Evolutionary conservation across 768 basidiomycete species (phyloP), one percentile per base, ranked within the genome.

Genomic region (Boletus rubroflammeus): DNA sequence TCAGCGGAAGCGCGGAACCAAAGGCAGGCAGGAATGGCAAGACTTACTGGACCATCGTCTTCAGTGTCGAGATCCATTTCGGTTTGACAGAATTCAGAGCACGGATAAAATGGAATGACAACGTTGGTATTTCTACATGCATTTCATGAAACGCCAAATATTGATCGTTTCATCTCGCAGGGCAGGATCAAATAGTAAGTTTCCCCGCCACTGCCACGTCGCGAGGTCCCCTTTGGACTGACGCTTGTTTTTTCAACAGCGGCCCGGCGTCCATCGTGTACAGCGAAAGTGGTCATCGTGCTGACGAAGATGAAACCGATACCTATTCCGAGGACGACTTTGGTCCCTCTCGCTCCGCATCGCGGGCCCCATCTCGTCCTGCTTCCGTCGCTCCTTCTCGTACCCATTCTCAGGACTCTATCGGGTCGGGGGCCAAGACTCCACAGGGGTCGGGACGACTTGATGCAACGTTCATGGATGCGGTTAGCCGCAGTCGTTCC

Each of bases 61-160:
- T 91, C 68, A 86, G 85, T 29, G 84, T 91, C 29, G 88, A 90
- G 66, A 89, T 91, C 51, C 88, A 89, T 63, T 90, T 91, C 54
- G 88, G 88, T 31, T 64, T 90, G 56, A 91, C 88, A 0, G 88
- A 91, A 68, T 91, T 91, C 73, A 86, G 76, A 66, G 88, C 88
- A 7, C 78, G 87, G 52, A 90, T 90, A 49, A 90, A 89, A 67
- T 90, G 88, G 88, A 78, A 83, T 47, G 87, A 90, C 62, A 83
- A 87, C 63, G 88, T 88, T 64, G 53, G 87, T 50, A 13, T 32
- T 21, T 14, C 35, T 39, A 40, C 42, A 32, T 28, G 5, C 35
- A 31, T 44, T n/a, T 39, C 50, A 51, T 45, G 23, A 44, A 5
- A 28, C 46, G 43, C 19, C n/a, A n/a, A n/a, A n/a, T 6, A 39